A percentile compares a stretch with the other conserved stretches of the same genome.
phyloP scores from a whole-genome alignment of 805 yeast genomes.

The Saccharomycopsis schoenii region DNA sequence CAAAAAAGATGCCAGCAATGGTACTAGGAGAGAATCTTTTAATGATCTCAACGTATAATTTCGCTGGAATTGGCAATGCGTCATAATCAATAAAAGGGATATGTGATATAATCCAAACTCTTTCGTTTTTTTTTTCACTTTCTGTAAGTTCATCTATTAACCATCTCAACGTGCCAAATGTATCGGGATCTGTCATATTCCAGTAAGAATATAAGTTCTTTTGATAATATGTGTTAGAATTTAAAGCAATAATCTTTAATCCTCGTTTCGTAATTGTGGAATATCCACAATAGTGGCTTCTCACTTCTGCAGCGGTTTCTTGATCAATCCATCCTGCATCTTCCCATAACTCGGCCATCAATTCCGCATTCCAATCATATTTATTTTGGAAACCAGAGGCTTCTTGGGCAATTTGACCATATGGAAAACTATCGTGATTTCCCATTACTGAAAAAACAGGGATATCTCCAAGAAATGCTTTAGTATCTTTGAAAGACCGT shows the following conservation, averaged over 20 bases:
- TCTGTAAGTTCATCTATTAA: conserved; percentile 52
- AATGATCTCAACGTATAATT: conserved; percentile 44
- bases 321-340: conserved; percentile 37
- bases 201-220: conserved; percentile 50
- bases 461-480: conserved; percentile 35
- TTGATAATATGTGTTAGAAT: conserved; percentile 59
- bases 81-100: conserved; percentile 49
- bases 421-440: conserved; percentile 66
- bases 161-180: conserved; percentile 54
- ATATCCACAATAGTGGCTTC: conserved; percentile 52
- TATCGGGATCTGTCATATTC: conserved; percentile 44
- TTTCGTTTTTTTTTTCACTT: conserved; percentile 45
- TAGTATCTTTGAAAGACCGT: conserved; percentile 41
- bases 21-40: conserved; percentile 61
- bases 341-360: conserved; percentile 40
- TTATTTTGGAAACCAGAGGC: conserved; percentile 32
- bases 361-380: conserved; percentile 35
- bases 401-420: conserved; percentile 55
- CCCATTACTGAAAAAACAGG: conserved; percentile 59
- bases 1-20: conserved; percentile 60
- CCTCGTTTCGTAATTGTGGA: conserved; percentile 44
- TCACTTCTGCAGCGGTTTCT: conserved; percentile 27
- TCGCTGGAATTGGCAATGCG: conserved; percentile 52
- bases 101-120: conserved; percentile 70
- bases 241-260: conserved; percentile 49